phyloP scores from a whole-genome alignment of 371 early-diverging fungal species.

The Blyttiomyces sp. region DNA sequence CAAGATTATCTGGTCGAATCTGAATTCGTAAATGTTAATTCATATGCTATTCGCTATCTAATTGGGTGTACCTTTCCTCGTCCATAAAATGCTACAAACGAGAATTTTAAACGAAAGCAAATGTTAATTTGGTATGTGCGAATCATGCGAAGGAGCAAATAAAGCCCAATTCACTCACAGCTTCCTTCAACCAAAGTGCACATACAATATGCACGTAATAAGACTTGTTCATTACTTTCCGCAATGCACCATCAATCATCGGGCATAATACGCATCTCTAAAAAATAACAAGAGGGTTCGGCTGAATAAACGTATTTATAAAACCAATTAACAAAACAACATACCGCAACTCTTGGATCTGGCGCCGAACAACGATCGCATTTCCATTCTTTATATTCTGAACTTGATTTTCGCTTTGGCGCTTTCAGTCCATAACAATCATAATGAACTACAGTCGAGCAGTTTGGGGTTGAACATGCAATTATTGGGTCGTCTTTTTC shows the following conservation, averaged over 20 bases:
- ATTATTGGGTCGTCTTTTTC: slow-evolving; percentile 5
- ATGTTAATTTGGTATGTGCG: background rate
- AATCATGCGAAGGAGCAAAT: background rate
- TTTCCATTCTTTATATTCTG: slow-evolving; percentile 1
- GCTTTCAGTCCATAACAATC: slow-evolving; percentile 19
- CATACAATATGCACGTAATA: slow-evolving; percentile 25
- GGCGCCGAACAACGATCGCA: slow-evolving; percentile 17
- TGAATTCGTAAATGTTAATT: background rate
- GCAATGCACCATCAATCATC: slow-evolving; percentile 15
- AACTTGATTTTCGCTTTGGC: background rate
- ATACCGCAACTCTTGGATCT: slow-evolving; percentile 12
- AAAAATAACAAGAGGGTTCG: too few relatives aligned
- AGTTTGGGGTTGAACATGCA: slow-evolving; percentile 10
- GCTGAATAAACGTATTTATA: background rate
- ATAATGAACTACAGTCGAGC: slow-evolving; percentile 20
- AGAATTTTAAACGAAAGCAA: background rate
- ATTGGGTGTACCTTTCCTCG: background rate
- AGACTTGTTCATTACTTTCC: slow-evolving; percentile 6
- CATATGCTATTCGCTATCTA: background rate
- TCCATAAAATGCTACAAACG: background rate
- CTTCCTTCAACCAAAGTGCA: slow-evolving; percentile 25
- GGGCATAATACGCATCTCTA: slow-evolving; percentile 31
- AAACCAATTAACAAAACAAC: background rate
- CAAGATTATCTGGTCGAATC: slow-evolving; percentile 5
- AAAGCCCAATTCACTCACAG: slow-evolving; percentile 5